Percentiles rank a stretch among this genome's conserved stretches.
Evolutionary conservation across 164 flowering plant species (phyloP).

Genomic region (Nymphaea colorata): DNA sequence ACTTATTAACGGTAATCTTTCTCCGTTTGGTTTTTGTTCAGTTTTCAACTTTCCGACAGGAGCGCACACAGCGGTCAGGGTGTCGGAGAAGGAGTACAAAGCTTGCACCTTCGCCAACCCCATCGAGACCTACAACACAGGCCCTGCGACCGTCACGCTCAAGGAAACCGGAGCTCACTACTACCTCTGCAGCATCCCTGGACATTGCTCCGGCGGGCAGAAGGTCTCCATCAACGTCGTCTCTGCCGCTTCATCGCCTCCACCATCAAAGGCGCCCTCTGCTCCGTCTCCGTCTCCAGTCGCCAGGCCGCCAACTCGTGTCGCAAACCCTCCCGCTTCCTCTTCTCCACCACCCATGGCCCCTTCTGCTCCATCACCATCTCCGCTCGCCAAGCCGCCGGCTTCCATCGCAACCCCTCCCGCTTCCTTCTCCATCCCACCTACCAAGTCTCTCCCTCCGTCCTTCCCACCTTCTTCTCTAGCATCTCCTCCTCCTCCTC

Average conservation of each 20-base stretch:
- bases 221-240: constrained; percentile 8
- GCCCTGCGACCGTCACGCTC: constrained; percentile 15
- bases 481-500: too few relatives aligned
- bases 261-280: neutral
- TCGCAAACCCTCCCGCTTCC: too few relatives aligned
- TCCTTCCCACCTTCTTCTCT: too few relatives aligned
- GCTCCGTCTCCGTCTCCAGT: neutral
- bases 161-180: constrained; percentile 13
- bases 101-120: constrained; percentile 13
- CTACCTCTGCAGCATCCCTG: constrained; percentile 19
- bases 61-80: constrained; percentile 19
- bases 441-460: too few relatives aligned
- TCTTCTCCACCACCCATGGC: too few relatives aligned
- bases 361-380: too few relatives aligned
- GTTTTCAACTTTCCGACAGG: constrained; percentile 21
- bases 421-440: too few relatives aligned
- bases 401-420: too few relatives aligned
- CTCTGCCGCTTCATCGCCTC: constrained; percentile 2
- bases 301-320: too few relatives aligned
- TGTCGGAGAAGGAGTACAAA: constrained; percentile 17
- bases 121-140: neutral
- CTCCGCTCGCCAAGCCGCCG: too few relatives aligned
- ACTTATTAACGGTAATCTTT: too few relatives aligned
- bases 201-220: constrained; percentile 19
- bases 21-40: neutral